Conservation (phyloP, 495 filamentous ascomycete genomes). For the Neurospora sp. region DNA sequence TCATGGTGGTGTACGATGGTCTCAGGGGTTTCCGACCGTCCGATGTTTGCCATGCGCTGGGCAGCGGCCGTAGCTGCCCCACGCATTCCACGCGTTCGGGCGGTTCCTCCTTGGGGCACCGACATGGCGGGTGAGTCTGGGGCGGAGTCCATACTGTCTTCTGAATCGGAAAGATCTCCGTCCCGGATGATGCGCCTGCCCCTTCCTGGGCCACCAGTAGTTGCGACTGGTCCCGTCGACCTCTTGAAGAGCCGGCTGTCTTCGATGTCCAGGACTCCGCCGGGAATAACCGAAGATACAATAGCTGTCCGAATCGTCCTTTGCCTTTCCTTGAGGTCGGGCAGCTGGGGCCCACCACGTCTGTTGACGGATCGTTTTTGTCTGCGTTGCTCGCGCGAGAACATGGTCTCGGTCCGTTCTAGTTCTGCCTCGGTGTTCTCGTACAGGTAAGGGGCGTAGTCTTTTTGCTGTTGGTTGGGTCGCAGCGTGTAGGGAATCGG, state of each 20-base stretch:
- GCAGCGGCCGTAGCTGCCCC: slow-evolving; percentile 77
- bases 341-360: slow-evolving; percentile 84
- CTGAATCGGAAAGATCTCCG: slow-evolving; percentile 76
- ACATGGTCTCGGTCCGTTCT: slow-evolving; percentile 81
- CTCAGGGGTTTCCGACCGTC: slow-evolving; percentile 86
- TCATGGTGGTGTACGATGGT: slow-evolving; percentile 60
- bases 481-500: slow-evolving; percentile 76
- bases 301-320: slow-evolving; percentile 83
- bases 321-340: slow-evolving; percentile 90
- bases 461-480: slow-evolving; percentile 81
- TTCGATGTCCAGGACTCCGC: slow-evolving; percentile 67
- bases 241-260: slow-evolving; percentile 79
- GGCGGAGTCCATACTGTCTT: slow-evolving; percentile 76
- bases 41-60: slow-evolving; percentile 60
- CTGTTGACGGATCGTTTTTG: slow-evolving; percentile 94
- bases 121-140: slow-evolving; percentile 78
- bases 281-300: slow-evolving; percentile 83
- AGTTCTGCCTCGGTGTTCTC: slow-evolving; percentile 87
- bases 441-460: slow-evolving; percentile 86
- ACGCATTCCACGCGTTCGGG: slow-evolving; percentile 77
- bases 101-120: slow-evolving; percentile 66
- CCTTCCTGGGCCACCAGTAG: slow-evolving; percentile 45
- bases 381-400: slow-evolving; percentile 82
- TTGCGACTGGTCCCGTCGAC: slow-evolving; percentile 20
- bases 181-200: slow-evolving; percentile 46